Evolutionary conservation across 2,329 filamentous ascomycete genomes (phyloP), one percentile per base, ranked within the genome.

Genomic region (Aspergillus intermedius): DNA sequence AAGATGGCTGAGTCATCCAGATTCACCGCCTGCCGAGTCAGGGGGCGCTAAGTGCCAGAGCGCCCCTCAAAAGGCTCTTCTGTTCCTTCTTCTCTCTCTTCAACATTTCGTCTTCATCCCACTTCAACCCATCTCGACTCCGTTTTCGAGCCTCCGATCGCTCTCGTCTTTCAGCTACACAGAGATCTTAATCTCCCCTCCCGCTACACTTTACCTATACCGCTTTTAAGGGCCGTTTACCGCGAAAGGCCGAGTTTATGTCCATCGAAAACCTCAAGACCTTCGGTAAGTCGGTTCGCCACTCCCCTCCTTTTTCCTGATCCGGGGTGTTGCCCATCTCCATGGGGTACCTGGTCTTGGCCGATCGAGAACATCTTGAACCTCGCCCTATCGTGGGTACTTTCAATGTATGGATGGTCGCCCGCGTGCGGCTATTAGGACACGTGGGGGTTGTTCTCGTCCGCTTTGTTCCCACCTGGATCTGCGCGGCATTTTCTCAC

Each of bases 221-320:
- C 60, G 64, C 61, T 68, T 67, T 67, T 67, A 69, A 72, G 62
- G 60, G 60, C 60, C 64, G 61, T 71, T 70, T 68, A 66, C 78
- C 77, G 74, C 69, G 68, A 80, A 83, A 83, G 81, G 79, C 78
- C 84, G 84, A 87, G 86, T 91, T 89, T 91, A 93, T 93, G 88
- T 93, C 88, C 84, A 93, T 93, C 87, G 87, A 93, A 90, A 94
- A 94, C 83, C 87, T 94, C 78, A 93, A 93, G 84, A 84, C 86
- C 81, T 89, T 89, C 84, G 88, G 88, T 93, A 77, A 71, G 87
- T 79, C 49, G 35, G 43, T 52, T 62, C 56, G 59, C 57, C 60
- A 62, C 61, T 52, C 58, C 55, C 61, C 62, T 59, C 53, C 49
- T 30, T 30, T 19, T 17, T 39, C 42, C 15, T 19, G 37, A 22